phyloP scores from a whole-genome alignment of 2,329 filamentous ascomycete species.

The Alternaria sp. region DNA sequence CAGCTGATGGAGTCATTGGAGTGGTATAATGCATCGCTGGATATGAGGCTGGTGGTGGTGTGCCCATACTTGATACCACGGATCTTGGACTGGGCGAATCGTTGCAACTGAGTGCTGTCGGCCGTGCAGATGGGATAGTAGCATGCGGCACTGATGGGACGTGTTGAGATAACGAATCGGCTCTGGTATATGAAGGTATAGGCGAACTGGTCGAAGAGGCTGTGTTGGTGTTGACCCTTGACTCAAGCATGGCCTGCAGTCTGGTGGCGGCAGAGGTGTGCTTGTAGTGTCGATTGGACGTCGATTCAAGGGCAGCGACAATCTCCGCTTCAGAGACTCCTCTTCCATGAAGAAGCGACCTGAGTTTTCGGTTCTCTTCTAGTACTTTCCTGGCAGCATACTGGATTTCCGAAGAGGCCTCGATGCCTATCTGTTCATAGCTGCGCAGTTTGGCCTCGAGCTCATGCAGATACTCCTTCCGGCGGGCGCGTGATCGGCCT shows the following conservation, averaged over 20 bases:
- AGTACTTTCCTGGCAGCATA: constrained; percentile 70
- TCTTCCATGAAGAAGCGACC: constrained; percentile 63
- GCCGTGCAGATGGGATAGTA: constrained; percentile 28
- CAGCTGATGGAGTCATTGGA: constrained; percentile 23
- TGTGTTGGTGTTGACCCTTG: constrained; percentile 32
- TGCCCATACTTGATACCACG: constrained; percentile 41
- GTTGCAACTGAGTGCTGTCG: constrained; percentile 31
- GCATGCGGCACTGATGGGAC: constrained; percentile 29
- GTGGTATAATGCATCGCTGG: constrained; percentile 30
- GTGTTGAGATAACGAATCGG: constrained; percentile 22
- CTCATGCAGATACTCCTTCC: constrained; percentile 75
- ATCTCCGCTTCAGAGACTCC: constrained; percentile 66
- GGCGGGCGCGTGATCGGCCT: constrained; percentile 73
- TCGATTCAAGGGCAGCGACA: constrained; percentile 31
- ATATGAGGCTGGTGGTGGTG: constrained; percentile 34
- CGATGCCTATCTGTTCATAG: constrained; percentile 70
- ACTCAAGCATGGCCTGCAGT: constrained; percentile 41
- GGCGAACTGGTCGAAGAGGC: constrained; percentile 28
- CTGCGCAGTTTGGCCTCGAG: constrained; percentile 69
- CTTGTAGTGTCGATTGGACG: constrained; percentile 34
- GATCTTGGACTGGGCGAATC: constrained; percentile 42
- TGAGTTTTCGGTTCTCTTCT: constrained; percentile 71
- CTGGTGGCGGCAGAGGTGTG: constrained; percentile 35
- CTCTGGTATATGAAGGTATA: constrained; percentile 18
- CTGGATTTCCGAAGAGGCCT: constrained; percentile 75